phyloP scores from a whole-genome alignment of 208 protist genomes.

The Leishmania turanica region DNA sequence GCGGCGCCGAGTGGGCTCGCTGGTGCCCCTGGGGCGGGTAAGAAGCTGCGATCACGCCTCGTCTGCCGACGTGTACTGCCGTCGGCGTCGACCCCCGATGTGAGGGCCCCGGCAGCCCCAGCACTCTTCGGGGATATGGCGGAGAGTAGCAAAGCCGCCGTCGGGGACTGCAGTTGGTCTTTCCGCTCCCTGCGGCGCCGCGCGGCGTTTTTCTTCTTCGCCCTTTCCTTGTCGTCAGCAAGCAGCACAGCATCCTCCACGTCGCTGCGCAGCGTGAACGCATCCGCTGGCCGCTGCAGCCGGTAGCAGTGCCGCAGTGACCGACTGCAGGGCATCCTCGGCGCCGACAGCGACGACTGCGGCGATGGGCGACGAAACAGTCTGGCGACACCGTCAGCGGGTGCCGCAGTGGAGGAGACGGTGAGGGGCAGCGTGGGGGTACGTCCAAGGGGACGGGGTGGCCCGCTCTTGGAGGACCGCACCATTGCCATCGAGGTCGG shows the following conservation, averaged over 20 bases:
- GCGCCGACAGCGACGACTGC: background rate
- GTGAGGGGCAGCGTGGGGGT: background rate
- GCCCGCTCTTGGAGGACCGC: background rate
- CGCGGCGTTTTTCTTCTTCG: background rate
- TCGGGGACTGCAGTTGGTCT: background rate
- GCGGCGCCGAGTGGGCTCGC: background rate
- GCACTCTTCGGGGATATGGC: constrained; percentile 6
- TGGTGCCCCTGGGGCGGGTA: background rate
- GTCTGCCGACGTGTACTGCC: background rate
- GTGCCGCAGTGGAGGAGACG: background rate
- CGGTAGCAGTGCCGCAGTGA: constrained; percentile 46
- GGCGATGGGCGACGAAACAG: too few species aligned
- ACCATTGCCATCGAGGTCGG: background rate
- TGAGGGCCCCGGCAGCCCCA: background rate
- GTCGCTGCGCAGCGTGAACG: constrained; percentile 29
- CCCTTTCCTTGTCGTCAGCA: background rate
- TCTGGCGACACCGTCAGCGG: background rate
- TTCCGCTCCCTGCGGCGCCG: background rate
- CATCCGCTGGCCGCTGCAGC: constrained; percentile 38
- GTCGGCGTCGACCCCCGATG: constrained; percentile 1
- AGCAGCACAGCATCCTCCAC: constrained; percentile 11
- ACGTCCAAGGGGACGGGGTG: background rate
- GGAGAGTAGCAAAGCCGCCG: constrained; percentile 22
- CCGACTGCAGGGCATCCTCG: background rate
- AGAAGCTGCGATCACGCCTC: constrained; percentile 4